Evolutionary conservation across 2,329 filamentous ascomycete species (phyloP), one percentile per base, ranked within the genome.

Genomic region (Colletotrichum sidae): DNA sequence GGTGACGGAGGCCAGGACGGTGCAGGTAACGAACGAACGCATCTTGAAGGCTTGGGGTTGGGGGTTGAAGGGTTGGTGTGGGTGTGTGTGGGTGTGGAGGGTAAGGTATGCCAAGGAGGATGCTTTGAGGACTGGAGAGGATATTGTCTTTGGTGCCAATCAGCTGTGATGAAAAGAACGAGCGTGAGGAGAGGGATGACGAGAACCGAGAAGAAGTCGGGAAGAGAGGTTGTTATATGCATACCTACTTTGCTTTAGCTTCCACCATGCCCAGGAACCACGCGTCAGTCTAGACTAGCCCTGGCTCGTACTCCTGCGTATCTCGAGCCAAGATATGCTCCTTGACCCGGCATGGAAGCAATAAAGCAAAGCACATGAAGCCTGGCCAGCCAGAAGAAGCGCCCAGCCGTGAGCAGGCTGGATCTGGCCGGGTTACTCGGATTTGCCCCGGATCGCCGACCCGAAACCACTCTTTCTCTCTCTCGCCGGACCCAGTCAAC

Each of bases 21-120:
- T 44, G 60, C 55, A 64, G 37, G 60, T 64, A 59, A 64, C 60
- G 47, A 64, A 64, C 33, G 60, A 64, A 64, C 60, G 60, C 60
- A 64, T 64, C 60, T 64, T 50, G 60, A 49, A 54, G 41, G 46
- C 54, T 51, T 39, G 3, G 25, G 25, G 25, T 39, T 25, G 25
- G 25, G 25, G 25, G n/a, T 52, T 54, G 17, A 49, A 37, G 9
- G 45, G 8, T 12, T 9, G 3, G 25, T 25, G 25, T 25, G 25
- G 3, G 25, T 25, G 25, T 25, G 25, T 25, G 12, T n/a, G 33
- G 10, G 15, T 15, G 42, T 34, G 12, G 3, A 34, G 41, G 2
- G 37, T 25, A 13, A 25, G 39, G 35, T 2, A 12, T 17, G 51
- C 44, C 46, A n/a, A 35, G 25, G 25, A 50, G 53, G 60, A 54